Conservation (phyloP, 2,329 filamentous ascomycete genomes). For the Cadophora sp. region DNA sequence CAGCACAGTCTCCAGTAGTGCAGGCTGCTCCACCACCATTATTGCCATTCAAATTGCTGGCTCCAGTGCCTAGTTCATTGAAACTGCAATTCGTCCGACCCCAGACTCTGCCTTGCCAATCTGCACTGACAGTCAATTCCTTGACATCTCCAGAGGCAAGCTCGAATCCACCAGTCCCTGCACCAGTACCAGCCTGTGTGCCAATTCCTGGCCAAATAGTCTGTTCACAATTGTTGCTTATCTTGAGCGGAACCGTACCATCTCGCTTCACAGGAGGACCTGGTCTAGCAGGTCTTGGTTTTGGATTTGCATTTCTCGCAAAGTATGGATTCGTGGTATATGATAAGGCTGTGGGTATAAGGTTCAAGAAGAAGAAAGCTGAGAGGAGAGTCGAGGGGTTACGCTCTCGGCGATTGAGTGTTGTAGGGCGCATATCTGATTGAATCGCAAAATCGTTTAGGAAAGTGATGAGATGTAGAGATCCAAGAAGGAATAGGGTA, state of each 20-base stretch:
- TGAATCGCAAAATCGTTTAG: constrained; percentile 17
- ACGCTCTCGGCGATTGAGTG: constrained; percentile 25
- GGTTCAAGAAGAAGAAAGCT: constrained; percentile 29
- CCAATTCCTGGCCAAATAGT: constrained; percentile 79
- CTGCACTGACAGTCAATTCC: constrained; percentile 69
- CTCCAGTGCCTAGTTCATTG: constrained; percentile 65
- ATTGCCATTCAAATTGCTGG: constrained; percentile 50
- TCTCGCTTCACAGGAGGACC: constrained; percentile 45
- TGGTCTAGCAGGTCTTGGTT: constrained; percentile 34
- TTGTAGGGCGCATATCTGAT: constrained; percentile 29
- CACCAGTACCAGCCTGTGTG: constrained; percentile 74
- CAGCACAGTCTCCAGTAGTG: constrained; percentile 77
- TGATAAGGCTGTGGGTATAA: constrained; percentile 31
- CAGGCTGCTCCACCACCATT: constrained; percentile 64
- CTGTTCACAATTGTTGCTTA: constrained; percentile 75
- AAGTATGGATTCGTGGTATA: constrained; percentile 34
- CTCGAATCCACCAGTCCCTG: constrained; percentile 72
- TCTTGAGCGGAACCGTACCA: constrained; percentile 61
- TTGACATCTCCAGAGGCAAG: constrained; percentile 63
- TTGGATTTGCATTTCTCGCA: constrained; percentile 26
- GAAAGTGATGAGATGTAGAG: constrained; percentile 1
- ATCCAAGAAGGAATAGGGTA: constrained; percentile 2
- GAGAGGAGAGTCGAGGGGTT: constrained; percentile 27
- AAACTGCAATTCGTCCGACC: constrained; percentile 85
- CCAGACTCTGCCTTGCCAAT: constrained; percentile 86